Conservation (phyloP, 1,284 basidiomycete species). For the Marasmius fiardii region DNA sequence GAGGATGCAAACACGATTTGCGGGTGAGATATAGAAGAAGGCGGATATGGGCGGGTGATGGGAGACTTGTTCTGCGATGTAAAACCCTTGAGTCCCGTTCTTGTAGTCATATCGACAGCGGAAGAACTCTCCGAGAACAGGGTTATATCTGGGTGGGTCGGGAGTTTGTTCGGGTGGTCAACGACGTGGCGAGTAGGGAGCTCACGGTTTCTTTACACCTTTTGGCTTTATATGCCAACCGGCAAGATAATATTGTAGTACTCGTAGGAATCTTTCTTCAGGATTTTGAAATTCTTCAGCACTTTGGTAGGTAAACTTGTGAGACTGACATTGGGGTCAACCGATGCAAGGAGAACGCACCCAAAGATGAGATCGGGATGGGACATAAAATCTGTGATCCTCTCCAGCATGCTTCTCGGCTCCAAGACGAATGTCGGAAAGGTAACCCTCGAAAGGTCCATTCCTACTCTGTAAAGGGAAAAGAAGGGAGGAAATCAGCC, state of each 20-base stretch:
- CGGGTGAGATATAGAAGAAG: slow-evolving; percentile 96
- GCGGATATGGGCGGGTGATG: slow-evolving; percentile 96
- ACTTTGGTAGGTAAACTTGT: slow-evolving; percentile 33
- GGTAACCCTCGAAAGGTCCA: slow-evolving; percentile 94
- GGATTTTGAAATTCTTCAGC: slow-evolving; percentile 76
- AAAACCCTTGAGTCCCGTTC: slow-evolving; percentile 91
- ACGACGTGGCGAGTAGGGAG: slow-evolving; percentile 12
- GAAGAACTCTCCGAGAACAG: slow-evolving; percentile 97
- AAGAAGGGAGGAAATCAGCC: not conserved
- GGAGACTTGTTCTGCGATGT: slow-evolving; percentile 97
- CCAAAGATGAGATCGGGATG: slow-evolving; percentile 98
- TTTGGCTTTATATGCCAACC: slow-evolving; percentile 99
- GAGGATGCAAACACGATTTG: slow-evolving; percentile 78
- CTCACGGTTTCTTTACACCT: slow-evolving; percentile 98
- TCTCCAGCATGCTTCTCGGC: slow-evolving; percentile 90
- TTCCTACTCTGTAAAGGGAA: slow-evolving; percentile 83
- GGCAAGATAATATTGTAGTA: slow-evolving; percentile 94
- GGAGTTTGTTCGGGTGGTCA: slow-evolving; percentile 14
- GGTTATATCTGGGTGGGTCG: slow-evolving; percentile 99
- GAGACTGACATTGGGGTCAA: slow-evolving; percentile 8
- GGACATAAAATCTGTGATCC: slow-evolving; percentile 98
- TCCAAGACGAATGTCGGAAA: slow-evolving; percentile 95
- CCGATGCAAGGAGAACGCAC: slow-evolving; percentile 43
- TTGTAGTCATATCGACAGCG: slow-evolving; percentile 93
- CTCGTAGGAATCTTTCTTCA: slow-evolving; percentile 89